Evolutionary conservation across 106 monocot species (phyloP).

Genomic region (Platanthera zijinensis): DNA sequence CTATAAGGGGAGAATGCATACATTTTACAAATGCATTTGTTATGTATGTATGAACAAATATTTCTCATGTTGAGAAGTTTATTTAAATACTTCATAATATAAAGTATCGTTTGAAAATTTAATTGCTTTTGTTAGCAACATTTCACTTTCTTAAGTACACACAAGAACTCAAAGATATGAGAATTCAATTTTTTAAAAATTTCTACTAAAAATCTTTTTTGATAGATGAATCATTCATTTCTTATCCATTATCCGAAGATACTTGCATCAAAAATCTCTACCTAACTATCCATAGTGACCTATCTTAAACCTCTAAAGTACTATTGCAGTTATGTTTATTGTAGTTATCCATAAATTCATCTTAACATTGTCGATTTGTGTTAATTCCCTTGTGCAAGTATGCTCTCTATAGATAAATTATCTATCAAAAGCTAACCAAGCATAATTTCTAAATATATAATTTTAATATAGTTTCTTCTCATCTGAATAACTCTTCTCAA

Average conservation of each 20-base stretch:
- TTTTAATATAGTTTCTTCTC: background rate
- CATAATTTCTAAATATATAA: background rate
- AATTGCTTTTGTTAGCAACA: background rate
- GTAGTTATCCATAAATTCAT: background rate
- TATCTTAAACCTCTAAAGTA: background rate
- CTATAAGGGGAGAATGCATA: slow-evolving; percentile 68
- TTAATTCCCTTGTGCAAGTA: background rate
- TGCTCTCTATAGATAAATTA: background rate
- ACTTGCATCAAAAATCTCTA: background rate
- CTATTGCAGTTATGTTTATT: background rate
- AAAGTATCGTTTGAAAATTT: background rate
- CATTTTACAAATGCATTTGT: slow-evolving; percentile 78
- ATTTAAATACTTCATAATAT: background rate
- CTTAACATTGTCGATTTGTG: background rate
- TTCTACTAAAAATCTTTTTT: too few relatives aligned
- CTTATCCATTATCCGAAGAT: background rate
- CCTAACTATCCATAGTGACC: background rate
- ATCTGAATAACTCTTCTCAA: too few relatives aligned
- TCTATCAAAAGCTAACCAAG: background rate
- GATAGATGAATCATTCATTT: background rate
- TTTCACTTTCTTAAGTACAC: background rate
- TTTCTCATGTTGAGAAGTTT: background rate
- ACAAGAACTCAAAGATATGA: background rate
- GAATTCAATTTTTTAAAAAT: background rate
- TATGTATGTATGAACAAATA: slow-evolving; percentile 14